phyloP scores from a whole-genome alignment of 2,329 filamentous ascomycete species.

The Monosporascus sp. region DNA sequence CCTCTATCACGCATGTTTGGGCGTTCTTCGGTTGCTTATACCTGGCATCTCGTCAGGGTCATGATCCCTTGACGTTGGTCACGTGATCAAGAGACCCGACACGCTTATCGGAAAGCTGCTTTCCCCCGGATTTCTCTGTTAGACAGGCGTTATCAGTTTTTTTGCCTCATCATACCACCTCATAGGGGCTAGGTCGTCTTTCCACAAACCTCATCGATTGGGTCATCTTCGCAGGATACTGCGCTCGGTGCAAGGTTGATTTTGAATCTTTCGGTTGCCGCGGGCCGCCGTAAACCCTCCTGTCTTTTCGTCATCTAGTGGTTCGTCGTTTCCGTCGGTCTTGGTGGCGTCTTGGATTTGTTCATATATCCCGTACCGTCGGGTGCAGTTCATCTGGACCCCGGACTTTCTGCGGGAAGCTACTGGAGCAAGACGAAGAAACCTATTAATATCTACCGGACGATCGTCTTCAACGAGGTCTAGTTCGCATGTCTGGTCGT shows the following conservation, averaged over 20 bases:
- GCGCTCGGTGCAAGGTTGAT: not conserved
- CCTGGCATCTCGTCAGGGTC: constrained; percentile 25
- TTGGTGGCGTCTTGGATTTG: not conserved
- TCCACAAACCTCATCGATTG: not conserved
- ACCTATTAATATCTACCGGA: not conserved
- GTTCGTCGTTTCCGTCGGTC: not conserved
- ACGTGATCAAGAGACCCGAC: constrained; percentile 20
- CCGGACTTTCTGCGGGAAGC: not conserved
- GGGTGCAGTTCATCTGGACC: not conserved
- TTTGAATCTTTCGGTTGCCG: not conserved
- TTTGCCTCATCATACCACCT: not conserved
- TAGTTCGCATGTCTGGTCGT: too few relatives aligned
- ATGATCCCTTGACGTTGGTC: constrained; percentile 18
- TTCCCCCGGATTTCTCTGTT: not conserved
- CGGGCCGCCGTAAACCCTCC: not conserved
- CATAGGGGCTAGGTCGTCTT: not conserved
- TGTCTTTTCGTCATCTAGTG: not conserved
- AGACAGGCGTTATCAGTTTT: not conserved
- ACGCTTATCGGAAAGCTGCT: constrained; percentile 20
- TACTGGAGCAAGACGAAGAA: not conserved
- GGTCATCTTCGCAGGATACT: not conserved
- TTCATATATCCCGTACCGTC: not conserved
- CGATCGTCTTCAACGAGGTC: too few relatives aligned
- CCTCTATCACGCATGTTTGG: constrained; percentile 24
- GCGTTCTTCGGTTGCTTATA: constrained; percentile 26